Evolutionary conservation across 768 basidiomycete species (phyloP).

Genomic region (Pleurotus djamor): DNA sequence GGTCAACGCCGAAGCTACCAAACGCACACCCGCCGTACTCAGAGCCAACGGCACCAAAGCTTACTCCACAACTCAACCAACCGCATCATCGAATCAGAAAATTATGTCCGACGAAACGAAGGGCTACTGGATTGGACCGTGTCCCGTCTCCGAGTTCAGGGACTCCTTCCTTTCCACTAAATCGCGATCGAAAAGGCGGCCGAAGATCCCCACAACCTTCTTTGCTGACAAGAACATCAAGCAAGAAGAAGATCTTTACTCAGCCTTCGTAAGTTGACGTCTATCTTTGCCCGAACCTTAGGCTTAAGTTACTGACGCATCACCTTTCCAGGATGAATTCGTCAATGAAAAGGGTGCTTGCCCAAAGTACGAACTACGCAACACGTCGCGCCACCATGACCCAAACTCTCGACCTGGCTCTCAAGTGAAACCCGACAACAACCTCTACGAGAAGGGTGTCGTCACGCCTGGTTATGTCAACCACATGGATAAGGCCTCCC

Average conservation of each 20-base stretch:
- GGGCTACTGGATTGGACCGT: background rate
- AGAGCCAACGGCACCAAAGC: background rate
- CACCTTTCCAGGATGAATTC: background rate
- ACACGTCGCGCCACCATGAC: background rate
- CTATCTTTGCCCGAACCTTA: too few relatives aligned
- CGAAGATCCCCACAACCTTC: background rate
- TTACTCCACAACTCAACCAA: background rate
- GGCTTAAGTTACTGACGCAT: too few relatives aligned
- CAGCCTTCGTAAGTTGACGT: too few relatives aligned
- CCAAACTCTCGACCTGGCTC: background rate
- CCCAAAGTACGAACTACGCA: background rate
- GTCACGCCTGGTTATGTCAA: background rate
- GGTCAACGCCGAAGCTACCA: too few relatives aligned
- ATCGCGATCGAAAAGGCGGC: background rate
- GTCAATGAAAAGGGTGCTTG: background rate
- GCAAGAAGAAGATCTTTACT: too few relatives aligned
- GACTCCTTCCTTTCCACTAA: background rate
- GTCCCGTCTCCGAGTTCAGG: background rate
- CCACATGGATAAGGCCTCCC: background rate
- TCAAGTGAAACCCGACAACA: background rate
- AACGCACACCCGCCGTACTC: background rate
- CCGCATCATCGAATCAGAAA: background rate
- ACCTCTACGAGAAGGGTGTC: background rate
- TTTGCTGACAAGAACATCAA: background rate
- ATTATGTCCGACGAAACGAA: background rate